These are phyloP conservation scores for Xylaria telfairii DNA, from an alignment of 495 filamentous ascomycete species.

Conservation along the genomic window DNA sequence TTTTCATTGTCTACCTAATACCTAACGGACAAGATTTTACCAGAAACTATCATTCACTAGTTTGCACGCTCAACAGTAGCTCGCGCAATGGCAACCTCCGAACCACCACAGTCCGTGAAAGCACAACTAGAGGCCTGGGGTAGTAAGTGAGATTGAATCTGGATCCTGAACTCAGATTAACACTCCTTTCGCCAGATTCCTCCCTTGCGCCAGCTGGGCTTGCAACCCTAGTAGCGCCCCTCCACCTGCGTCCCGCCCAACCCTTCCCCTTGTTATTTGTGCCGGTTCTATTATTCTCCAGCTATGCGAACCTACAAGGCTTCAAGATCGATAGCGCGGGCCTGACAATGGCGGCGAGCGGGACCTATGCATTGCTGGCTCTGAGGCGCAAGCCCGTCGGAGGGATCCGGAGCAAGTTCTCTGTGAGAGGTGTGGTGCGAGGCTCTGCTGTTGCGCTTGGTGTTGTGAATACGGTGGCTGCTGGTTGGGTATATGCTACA, in stretches of 20 bases:
- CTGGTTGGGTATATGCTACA: slow-evolving; percentile 73
- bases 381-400: slow-evolving; percentile 63
- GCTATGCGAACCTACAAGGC: slow-evolving; percentile 80
- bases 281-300: slow-evolving; percentile 82
- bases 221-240: slow-evolving; percentile 78
- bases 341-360: slow-evolving; percentile 83
- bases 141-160: slow-evolving; percentile 58
- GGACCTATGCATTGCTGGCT: slow-evolving; percentile 81
- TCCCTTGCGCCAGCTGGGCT: slow-evolving; percentile 79
- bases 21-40: not conserved
- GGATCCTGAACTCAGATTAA: not conserved
- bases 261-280: slow-evolving; percentile 80
- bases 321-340: slow-evolving; percentile 86
- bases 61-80: not conserved
- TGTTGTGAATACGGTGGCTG: slow-evolving; percentile 70
- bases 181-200: slow-evolving; percentile 62
- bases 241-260: slow-evolving; percentile 77
- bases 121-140: slow-evolving; percentile 69
- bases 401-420: slow-evolving; percentile 64
- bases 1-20: not conserved
- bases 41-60: not conserved
- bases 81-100: slow-evolving; percentile 44
- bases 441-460: slow-evolving; percentile 75
- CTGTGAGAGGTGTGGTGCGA: slow-evolving; percentile 71
- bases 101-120: slow-evolving; percentile 57